Evolutionary conservation across 305 asterid genomes (phyloP).

Genomic region (Petunia hybrid): DNA sequence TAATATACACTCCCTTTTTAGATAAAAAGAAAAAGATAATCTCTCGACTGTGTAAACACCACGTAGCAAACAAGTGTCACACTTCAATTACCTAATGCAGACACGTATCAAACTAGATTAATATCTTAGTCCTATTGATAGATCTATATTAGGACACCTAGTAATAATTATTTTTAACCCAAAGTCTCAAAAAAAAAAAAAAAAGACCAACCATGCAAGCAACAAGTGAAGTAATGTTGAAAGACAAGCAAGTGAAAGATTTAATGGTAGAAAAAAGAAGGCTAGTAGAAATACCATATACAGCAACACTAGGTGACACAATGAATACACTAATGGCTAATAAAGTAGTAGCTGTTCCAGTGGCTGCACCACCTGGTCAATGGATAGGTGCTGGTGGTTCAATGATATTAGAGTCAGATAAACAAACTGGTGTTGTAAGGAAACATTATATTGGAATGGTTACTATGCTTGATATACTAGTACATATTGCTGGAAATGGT

Average conservation of each 20-base stretch:
- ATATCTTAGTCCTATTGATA: background rate
- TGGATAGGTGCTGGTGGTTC: slow-evolving; percentile 99
- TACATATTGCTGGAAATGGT: slow-evolving; percentile 67
- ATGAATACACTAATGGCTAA: slow-evolving; percentile 75
- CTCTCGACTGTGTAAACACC: background rate
- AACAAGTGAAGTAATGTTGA: slow-evolving; percentile 40
- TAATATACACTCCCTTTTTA: background rate
- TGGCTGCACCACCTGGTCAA: slow-evolving; percentile 98
- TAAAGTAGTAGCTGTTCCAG: slow-evolving; percentile 74
- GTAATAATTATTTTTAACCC: background rate
- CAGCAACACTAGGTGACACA: slow-evolving; percentile 81
- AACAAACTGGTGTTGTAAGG: slow-evolving; percentile 82
- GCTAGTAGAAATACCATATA: slow-evolving; percentile 89
- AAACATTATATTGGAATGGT: slow-evolving; percentile 95
- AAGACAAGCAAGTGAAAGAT: slow-evolving; percentile 68
- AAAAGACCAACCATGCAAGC: slow-evolving; percentile 37
- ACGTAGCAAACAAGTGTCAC: slow-evolving; percentile 29
- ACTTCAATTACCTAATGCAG: background rate
- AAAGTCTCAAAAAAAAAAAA: too few relatives aligned
- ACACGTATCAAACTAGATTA: background rate
- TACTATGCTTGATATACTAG: slow-evolving; percentile 84
- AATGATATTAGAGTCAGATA: slow-evolving; percentile 89
- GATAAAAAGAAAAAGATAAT: background rate
- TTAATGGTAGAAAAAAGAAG: slow-evolving; percentile 54
- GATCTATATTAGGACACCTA: background rate